These are phyloP conservation scores for Prunus yedoensis DNA, from an alignment of 331 rosid species.

Conservation along the genomic window DNA sequence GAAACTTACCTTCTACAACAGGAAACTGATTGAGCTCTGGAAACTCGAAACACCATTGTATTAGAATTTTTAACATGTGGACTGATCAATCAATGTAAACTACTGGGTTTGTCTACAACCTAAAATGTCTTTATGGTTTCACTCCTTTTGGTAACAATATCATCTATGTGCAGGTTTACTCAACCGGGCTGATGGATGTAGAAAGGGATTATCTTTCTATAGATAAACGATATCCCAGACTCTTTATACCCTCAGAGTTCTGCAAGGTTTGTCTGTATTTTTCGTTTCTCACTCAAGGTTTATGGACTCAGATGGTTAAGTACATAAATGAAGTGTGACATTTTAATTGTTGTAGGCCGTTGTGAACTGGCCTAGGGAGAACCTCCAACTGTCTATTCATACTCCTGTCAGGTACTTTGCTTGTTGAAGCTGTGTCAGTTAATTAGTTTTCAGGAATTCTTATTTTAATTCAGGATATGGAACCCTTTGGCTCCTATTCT, in stretches of 20 bases:
- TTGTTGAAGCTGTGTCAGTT: constrained; percentile 9
- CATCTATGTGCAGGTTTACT: constrained; percentile 59
- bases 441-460: constrained; percentile 2
- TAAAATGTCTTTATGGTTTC: constrained; percentile 14
- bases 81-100: constrained; percentile 12
- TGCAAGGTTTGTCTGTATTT: constrained; percentile 55
- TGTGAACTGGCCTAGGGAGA: constrained; percentile 87
- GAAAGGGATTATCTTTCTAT: constrained; percentile 79
- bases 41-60: neutral
- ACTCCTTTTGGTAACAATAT: constrained; percentile 10
- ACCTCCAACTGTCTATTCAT: constrained; percentile 68
- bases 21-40: constrained; percentile 25
- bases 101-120: constrained; percentile 5
- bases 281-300: constrained; percentile 3
- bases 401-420: constrained; percentile 79
- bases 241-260: constrained; percentile 80
- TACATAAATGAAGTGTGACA: constrained; percentile 13
- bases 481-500: neutral
- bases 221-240: constrained; percentile 84
- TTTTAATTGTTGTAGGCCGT: constrained; percentile 54
- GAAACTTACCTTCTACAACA: constrained; percentile 5
- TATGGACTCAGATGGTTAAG: neutral
- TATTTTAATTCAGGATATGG: constrained; percentile 6
- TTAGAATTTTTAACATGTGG: constrained; percentile 9
- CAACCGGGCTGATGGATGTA: constrained; percentile 63